Evolutionary conservation across 768 basidiomycete species (phyloP).

Genomic region (Boletus rubroflammeus): DNA sequence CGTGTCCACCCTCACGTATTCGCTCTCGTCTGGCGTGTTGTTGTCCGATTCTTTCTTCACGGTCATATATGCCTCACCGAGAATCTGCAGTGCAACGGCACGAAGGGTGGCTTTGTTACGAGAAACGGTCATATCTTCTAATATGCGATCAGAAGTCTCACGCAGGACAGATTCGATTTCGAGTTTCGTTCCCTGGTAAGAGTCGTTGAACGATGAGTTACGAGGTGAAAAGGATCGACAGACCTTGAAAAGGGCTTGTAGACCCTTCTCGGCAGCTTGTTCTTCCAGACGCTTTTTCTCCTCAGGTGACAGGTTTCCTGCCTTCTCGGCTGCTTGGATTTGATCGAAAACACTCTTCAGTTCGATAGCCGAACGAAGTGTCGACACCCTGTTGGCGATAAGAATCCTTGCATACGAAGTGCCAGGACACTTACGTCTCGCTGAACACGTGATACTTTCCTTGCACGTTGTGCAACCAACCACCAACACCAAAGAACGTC

Average conservation of each 20-base stretch:
- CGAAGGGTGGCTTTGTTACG: constrained; percentile 62
- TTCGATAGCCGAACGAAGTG: constrained; percentile 81
- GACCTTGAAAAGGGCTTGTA: constrained; percentile 89
- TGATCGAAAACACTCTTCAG: constrained; percentile 89
- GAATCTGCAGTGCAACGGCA: constrained; percentile 77
- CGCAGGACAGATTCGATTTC: constrained; percentile 87
- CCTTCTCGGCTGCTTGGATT: constrained; percentile 85
- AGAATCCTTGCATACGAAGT: neutral
- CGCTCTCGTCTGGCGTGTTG: constrained; percentile 52
- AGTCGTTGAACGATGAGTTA: neutral
- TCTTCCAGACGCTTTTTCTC: constrained; percentile 84
- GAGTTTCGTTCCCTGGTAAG: constrained; percentile 74
- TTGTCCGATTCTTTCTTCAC: constrained; percentile 61
- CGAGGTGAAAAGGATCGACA: neutral
- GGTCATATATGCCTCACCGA: constrained; percentile 73
- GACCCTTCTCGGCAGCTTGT: constrained; percentile 88
- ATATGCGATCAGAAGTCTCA: constrained; percentile 81
- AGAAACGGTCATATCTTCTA: constrained; percentile 53
- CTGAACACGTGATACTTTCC: constrained; percentile 92
- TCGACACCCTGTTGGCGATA: constrained; percentile 61
- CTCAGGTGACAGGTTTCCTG: constrained; percentile 72
- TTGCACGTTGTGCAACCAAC: constrained; percentile 90
- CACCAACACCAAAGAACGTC: constrained; percentile 77
- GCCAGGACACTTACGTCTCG: constrained; percentile 65
- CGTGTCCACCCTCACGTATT: constrained; percentile 81